These are phyloP conservation scores for Cytospora mali DNA, from an alignment of 2,329 filamentous ascomycete species.

Conservation along the genomic window DNA sequence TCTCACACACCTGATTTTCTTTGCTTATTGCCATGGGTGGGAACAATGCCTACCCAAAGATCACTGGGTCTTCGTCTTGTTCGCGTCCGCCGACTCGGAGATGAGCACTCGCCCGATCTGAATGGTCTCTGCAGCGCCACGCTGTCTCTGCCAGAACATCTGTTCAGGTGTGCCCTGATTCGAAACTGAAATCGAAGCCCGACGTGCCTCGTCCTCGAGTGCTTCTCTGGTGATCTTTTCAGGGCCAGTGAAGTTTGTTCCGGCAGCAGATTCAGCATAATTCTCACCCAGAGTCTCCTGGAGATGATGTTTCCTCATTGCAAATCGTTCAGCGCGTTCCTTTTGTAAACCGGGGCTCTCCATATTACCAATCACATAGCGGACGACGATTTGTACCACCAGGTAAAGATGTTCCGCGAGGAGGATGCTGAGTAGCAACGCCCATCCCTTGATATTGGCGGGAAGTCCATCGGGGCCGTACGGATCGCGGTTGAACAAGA, in stretches of 20 bases:
- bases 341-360: constrained; percentile 86
- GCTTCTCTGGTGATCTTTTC: constrained; percentile 66
- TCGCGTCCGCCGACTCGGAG: constrained; percentile 40
- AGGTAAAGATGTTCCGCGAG: constrained; percentile 90
- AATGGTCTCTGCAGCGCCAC: constrained; percentile 59
- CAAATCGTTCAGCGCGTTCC: constrained; percentile 78
- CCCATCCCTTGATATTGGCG: constrained; percentile 75
- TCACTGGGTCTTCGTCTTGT: constrained; percentile 27
- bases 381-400: constrained; percentile 71
- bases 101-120: constrained; percentile 59
- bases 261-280: constrained; percentile 50
- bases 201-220: constrained; percentile 65
- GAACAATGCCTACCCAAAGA: neutral
- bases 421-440: constrained; percentile 78
- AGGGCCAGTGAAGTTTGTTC: constrained; percentile 51
- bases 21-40: neutral
- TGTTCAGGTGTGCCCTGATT: constrained; percentile 56
- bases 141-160: constrained; percentile 64
- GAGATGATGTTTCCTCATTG: constrained; percentile 77
- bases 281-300: constrained; percentile 69
- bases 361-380: constrained; percentile 73
- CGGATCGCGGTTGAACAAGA: constrained; percentile 76
- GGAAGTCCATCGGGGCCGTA: constrained; percentile 68
- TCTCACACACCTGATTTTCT: neutral
- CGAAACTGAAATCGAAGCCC: constrained; percentile 51